Conservation (phyloP, 192 early-diverging fungal species). For the Mycoemilia scoparia region DNA sequence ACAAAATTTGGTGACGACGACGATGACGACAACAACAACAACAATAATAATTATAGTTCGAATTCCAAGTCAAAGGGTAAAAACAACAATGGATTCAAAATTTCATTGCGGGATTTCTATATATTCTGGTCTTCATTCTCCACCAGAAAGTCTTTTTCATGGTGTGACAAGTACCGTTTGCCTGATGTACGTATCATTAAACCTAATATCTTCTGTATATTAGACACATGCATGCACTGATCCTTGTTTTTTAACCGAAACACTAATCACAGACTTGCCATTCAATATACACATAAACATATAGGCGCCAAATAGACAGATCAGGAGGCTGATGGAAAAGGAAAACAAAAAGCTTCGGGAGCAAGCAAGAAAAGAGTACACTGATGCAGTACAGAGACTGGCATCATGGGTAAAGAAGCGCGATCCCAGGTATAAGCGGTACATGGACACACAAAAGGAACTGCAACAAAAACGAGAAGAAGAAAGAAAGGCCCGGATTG, state of each 20-base stretch:
- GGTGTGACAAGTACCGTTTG: conserved; percentile 77
- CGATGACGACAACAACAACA: too few species aligned
- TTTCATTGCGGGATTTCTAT: conserved; percentile 51
- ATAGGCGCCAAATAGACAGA: conserved; percentile 59
- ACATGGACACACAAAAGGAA: conserved; percentile 31
- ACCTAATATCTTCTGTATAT: neutral
- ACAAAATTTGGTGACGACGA: conserved; percentile 45
- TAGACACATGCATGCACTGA: too few species aligned
- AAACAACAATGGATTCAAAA: conserved; percentile 4
- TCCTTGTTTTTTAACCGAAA: neutral
- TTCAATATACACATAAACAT: too few species aligned
- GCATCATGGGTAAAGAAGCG: conserved; percentile 64
- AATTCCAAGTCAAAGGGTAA: conserved; percentile 1
- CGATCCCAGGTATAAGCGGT: conserved; percentile 73
- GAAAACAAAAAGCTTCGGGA: conserved; percentile 78
- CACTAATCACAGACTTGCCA: neutral
- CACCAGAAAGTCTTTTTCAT: conserved; percentile 73
- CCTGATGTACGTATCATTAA: too few species aligned
- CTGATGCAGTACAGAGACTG: conserved; percentile 55
- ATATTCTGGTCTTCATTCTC: conserved; percentile 65
- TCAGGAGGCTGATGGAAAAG: conserved; percentile 74
- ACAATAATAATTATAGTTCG: too few species aligned
- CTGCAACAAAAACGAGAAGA: conserved; percentile 34
- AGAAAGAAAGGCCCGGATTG: conserved; percentile 38
- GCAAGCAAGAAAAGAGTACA: conserved; percentile 49